Conservation (phyloP, 495 filamentous ascomycete species). For the Cercophora samala region DNA sequence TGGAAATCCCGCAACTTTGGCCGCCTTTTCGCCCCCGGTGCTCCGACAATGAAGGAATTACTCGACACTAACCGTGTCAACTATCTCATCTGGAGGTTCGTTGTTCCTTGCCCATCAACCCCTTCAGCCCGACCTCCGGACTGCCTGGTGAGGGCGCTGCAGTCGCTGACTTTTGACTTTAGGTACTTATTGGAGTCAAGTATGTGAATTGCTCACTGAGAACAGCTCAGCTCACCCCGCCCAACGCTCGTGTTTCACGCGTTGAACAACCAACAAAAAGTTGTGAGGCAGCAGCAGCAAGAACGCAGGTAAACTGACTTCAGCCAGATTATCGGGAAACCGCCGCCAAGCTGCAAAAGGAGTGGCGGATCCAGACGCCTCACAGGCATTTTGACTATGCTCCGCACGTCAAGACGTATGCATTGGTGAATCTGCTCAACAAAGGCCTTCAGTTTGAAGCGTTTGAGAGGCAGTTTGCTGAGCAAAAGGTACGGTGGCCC, state of each 20-base stretch:
- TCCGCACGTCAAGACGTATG: constrained; percentile 69
- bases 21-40: constrained; percentile 24
- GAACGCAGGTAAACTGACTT: constrained; percentile 29
- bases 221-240: constrained; percentile 13
- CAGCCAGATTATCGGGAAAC: constrained; percentile 63
- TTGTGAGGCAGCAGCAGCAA: constrained; percentile 12
- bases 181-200: constrained; percentile 90
- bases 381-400: constrained; percentile 70
- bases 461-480: constrained; percentile 58
- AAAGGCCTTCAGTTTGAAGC: constrained; percentile 71
- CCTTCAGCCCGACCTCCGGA: constrained; percentile 5
- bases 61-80: constrained; percentile 94
- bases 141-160: constrained; percentile 7
- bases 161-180: constrained; percentile 29
- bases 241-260: constrained; percentile 10
- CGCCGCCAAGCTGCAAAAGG: constrained; percentile 75
- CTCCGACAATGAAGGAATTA: constrained; percentile 53
- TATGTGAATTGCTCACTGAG: constrained; percentile 47
- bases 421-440: constrained; percentile 70
- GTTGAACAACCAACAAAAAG: constrained; percentile 17
- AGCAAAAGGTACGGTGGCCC: constrained; percentile 28
- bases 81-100: constrained; percentile 97
- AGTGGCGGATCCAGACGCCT: constrained; percentile 69
- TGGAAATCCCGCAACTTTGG: constrained; percentile 11
- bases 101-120: constrained; percentile 35